phyloP scores from a whole-genome alignment of 345 rosid species.

The Laguncularia racemosa region DNA sequence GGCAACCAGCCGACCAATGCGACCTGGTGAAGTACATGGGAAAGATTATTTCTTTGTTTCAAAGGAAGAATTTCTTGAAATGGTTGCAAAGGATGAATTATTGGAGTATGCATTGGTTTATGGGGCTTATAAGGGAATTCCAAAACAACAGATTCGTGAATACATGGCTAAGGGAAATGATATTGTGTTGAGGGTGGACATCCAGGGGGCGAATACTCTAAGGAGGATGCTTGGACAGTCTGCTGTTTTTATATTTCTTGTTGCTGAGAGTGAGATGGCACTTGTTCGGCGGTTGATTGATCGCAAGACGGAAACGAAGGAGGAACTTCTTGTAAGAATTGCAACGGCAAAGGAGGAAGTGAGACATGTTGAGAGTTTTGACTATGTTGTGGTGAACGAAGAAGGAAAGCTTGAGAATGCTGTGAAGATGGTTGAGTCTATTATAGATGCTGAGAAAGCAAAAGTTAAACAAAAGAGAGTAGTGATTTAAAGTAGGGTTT shows the following conservation, averaged over 20 bases:
- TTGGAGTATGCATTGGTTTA: slow-evolving; percentile 84
- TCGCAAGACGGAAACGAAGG: slow-evolving; percentile 74
- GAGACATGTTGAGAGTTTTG: slow-evolving; percentile 53
- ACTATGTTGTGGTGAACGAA: slow-evolving; percentile 79
- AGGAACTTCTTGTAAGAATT: slow-evolving; percentile 70
- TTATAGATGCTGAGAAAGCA: slow-evolving; percentile 93
- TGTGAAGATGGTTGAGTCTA: slow-evolving; percentile 52
- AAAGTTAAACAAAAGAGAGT: slow-evolving; percentile 61
- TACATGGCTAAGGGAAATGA: slow-evolving; percentile 64
- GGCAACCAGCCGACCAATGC: slow-evolving; percentile 66
- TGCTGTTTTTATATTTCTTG: slow-evolving; percentile 71
- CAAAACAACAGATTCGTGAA: slow-evolving; percentile 75
- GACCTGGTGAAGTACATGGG: slow-evolving; percentile 76
- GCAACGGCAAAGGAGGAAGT: slow-evolving; percentile 85
- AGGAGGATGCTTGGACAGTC: slow-evolving; percentile 62
- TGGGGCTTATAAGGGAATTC: slow-evolving; percentile 91
- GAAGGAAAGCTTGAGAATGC: slow-evolving; percentile 73
- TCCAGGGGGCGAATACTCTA: slow-evolving; percentile 78
- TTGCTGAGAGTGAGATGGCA: slow-evolving; percentile 75
- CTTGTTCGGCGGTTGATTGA: slow-evolving; percentile 80
- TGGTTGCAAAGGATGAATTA: slow-evolving; percentile 68
- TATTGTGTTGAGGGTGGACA: slow-evolving; percentile 78
- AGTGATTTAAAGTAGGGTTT: slow-evolving; percentile 31
- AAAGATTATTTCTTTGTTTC: slow-evolving; percentile 75
- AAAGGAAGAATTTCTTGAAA: slow-evolving; percentile 54